Percentiles rank a stretch among this genome's conserved stretches.
These are phyloP conservation scores for Hemileia vastatrix DNA, from an alignment of 1,284 basidiomycete genomes.

Conservation along the genomic window DNA sequence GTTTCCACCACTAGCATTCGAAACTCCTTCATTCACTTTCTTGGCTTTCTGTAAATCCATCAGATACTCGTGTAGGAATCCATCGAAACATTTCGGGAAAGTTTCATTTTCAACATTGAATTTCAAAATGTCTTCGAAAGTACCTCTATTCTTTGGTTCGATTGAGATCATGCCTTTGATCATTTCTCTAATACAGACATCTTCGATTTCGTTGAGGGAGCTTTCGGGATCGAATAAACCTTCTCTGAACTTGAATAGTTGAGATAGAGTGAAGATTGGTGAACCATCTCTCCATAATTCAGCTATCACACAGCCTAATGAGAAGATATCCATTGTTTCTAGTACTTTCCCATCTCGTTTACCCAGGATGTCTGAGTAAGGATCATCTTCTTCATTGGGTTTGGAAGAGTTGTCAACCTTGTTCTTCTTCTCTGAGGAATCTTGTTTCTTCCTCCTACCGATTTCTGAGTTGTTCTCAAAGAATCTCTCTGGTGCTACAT, in stretches of 20 bases:
- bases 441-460: too few relatives aligned
- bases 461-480: slow-evolving; percentile 58
- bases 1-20: neutral
- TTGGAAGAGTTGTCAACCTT: too few relatives aligned
- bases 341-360: slow-evolving; percentile 54
- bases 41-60: slow-evolving; percentile 53
- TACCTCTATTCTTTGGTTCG: slow-evolving; percentile 64
- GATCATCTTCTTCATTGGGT: too few relatives aligned
- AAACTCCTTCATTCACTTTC: too few relatives aligned
- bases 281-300: slow-evolving; percentile 94
- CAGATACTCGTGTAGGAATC: slow-evolving; percentile 82
- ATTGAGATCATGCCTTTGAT: slow-evolving; percentile 83
- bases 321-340: slow-evolving; percentile 97
- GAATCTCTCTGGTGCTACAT: slow-evolving; percentile 93
- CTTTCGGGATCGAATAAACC: slow-evolving; percentile 69
- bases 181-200: slow-evolving; percentile 69
- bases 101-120: slow-evolving; percentile 58
- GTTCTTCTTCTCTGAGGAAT: too few relatives aligned
- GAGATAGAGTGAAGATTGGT: slow-evolving; percentile 84
- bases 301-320: slow-evolving; percentile 86
- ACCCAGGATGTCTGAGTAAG: too few relatives aligned
- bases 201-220: slow-evolving; percentile 66
- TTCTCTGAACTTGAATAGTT: slow-evolving; percentile 87
- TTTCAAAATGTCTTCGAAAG: slow-evolving; percentile 72
- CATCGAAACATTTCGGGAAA: slow-evolving; percentile 87